These are phyloP conservation scores for Corchorus capsularis DNA, from an alignment of 345 rosid species.

Conservation along the genomic window DNA sequence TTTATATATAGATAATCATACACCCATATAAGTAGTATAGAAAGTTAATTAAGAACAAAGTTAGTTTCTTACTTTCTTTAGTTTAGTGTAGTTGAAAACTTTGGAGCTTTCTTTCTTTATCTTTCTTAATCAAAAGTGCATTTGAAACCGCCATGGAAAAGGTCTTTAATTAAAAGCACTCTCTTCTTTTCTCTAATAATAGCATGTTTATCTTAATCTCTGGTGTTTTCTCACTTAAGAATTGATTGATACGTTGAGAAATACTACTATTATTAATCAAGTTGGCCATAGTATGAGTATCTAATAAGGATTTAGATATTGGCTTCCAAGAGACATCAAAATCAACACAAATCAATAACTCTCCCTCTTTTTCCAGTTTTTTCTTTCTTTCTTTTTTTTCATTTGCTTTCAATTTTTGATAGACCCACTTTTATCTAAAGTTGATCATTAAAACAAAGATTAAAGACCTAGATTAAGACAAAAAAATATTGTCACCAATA, in stretches of 20 bases:
- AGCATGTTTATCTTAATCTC: background rate
- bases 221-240: background rate
- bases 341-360: background rate
- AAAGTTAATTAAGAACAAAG: background rate
- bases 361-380: background rate
- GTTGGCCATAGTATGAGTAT: background rate
- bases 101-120: background rate
- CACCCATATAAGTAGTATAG: background rate
- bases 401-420: background rate
- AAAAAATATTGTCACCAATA: no score
- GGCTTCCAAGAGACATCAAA: background rate
- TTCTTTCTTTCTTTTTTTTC: background rate
- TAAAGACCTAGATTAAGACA: background rate
- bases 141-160: background rate
- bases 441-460: background rate
- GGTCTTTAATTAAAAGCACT: no score
- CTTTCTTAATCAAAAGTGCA: conserved; percentile 1
- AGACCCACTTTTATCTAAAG: background rate
- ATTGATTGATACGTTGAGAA: background rate
- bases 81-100: conserved; percentile 4
- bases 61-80: background rate
- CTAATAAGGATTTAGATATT: background rate
- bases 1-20: no score
- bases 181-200: no score
- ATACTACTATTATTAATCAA: background rate